phyloP scores from a whole-genome alignment of 176 grass and related monocot genomes.

The Paspalum vaginatum region DNA sequence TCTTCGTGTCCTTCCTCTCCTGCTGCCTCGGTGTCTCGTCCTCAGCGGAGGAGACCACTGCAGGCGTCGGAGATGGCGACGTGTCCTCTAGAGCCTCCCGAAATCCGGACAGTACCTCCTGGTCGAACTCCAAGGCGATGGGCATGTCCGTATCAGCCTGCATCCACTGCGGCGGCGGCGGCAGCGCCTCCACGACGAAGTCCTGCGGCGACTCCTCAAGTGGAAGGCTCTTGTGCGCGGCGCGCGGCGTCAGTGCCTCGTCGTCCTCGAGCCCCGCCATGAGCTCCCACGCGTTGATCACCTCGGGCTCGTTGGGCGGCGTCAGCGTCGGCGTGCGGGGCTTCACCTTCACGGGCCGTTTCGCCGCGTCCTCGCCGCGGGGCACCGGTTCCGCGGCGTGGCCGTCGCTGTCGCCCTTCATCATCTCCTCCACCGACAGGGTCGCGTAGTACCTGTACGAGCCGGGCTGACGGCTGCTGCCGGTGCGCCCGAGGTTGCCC shows the following conservation, averaged over 20 bases:
- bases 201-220: neutral
- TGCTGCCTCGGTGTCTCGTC: conserved; percentile 7
- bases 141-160: conserved; percentile 37
- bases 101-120: conserved; percentile 60
- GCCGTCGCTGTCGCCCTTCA: conserved; percentile 28
- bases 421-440: conserved; percentile 43
- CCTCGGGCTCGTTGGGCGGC: conserved; percentile 66
- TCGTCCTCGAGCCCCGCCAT: conserved; percentile 64
- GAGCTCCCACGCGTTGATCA: conserved; percentile 66
- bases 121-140: conserved; percentile 49
- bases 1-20: conserved; percentile 5
- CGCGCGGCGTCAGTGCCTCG: conserved; percentile 26
- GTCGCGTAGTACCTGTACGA: conserved; percentile 22
- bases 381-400: neutral
- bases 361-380: neutral
- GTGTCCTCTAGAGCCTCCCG: conserved; percentile 52
- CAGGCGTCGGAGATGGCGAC: conserved; percentile 25
- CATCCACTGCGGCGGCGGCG: conserved; percentile 52
- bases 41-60: neutral
- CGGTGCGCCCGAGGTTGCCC: conserved; percentile 40
- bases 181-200: neutral
- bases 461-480: conserved; percentile 8
- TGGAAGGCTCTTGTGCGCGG: neutral
- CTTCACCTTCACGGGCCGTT: neutral
- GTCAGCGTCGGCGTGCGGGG: conserved; percentile 49